Base-by-base conservation (phyloP, 73 alveolate genomes). In the Paramecium bursaria region DNA sequence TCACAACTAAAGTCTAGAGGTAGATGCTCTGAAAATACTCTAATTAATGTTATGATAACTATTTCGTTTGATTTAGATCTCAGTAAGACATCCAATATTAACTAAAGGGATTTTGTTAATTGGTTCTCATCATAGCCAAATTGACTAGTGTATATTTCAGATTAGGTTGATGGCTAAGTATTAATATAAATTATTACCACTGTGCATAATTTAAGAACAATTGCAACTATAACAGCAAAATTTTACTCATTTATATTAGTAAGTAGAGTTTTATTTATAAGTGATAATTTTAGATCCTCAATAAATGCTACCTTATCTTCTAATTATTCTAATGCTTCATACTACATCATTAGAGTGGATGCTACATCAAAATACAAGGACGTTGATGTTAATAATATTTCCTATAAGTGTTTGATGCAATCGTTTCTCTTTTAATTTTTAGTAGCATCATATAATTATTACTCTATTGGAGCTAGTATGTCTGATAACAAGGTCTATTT, bases 331-430 rank as follows among this genome's bases (percentile, higher is more conserved):
- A 67, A 67, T 25, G 27, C 35, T 67, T 67, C 82, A 67, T 67
- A 67, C 44, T 67, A 67, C 10, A 19, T 26, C 1, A 67, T 35
- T 1, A 67, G 60, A 1, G 82, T 67, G 21, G 53, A 33, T 35
- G 82, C 82, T 39, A 67, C 82, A 67, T 67, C 82, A 42, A 67
- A 67, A 67, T 67, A 67, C 21, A 67, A 42, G 1, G 82, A 67
- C 44, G 82, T 67, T 42, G 82, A 67, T 35, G 82, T 67, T 7
- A 67, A 42, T 42, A 67, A 67, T 2, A 67, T 19, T 39, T 67
- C 82, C 27, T 67, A 35, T 57, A 67, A 39, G n/a, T 67, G 13
- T 47, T 67, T 39, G 5, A 67, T 67, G 23, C 82, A 67, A 14
- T 67, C 82, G 44, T 67, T 67, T 67, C 82, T 67, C 27, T 67